Conservation (phyloP, 768 basidiomycete species). For the Pisolithus orientalis region DNA sequence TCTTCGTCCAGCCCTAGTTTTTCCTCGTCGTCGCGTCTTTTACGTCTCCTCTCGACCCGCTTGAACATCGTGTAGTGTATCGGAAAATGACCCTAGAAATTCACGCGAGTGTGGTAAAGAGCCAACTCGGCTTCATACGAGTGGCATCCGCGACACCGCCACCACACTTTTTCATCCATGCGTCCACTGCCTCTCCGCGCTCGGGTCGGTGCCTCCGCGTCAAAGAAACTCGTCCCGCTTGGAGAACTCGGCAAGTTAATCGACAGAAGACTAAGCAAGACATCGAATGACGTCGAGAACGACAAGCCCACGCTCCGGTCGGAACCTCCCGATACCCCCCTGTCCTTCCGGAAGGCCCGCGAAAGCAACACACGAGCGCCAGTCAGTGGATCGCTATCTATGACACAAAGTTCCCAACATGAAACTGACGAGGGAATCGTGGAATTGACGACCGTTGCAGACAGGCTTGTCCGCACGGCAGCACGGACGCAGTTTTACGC, state of each 20-base stretch:
- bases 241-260: not conserved
- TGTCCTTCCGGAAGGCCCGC: not conserved
- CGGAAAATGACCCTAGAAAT: not conserved
- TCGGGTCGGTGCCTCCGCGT: not conserved
- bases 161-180: conserved; percentile 15
- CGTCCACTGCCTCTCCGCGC: conserved; percentile 25
- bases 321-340: not conserved
- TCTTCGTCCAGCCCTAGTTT: conserved; percentile 58
- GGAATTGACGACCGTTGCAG: conserved; percentile 15
- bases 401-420: not conserved
- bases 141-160: conserved; percentile 22
- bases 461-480: conserved; percentile 30
- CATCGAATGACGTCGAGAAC: not conserved
- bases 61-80: conserved; percentile 56
- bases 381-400: not conserved
- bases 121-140: not conserved
- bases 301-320: not conserved
- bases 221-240: not conserved
- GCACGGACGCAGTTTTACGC: conserved; percentile 19
- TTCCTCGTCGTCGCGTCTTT: conserved; percentile 57
- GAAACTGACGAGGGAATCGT: conserved; percentile 3
- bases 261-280: not conserved
- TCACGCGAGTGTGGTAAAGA: not conserved
- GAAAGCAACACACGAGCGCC: not conserved
- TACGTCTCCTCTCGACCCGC: conserved; percentile 61